Evolutionary conservation across 192 early-diverging fungal genomes (phyloP).

Genomic region (Spinellus fusiger): DNA sequence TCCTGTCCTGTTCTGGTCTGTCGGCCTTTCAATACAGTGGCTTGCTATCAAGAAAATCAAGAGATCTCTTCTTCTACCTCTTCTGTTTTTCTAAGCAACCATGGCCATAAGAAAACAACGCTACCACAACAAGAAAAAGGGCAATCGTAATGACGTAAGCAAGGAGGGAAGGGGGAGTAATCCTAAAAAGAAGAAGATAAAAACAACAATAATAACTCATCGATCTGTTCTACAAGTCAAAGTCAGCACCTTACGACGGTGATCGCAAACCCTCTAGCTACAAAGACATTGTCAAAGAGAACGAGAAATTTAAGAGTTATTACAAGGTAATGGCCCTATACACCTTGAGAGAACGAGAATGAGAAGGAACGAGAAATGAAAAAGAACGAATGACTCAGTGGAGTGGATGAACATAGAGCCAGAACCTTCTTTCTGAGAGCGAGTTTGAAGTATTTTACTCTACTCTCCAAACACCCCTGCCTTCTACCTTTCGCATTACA

Average conservation of each 20-base stretch:
- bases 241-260: neutral
- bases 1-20: no score
- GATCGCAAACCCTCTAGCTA: slow-evolving; percentile 4
- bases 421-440: slow-evolving; percentile 69
- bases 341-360: neutral
- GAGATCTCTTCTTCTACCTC: neutral
- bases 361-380: neutral
- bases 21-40: no score
- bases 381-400: neutral
- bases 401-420: slow-evolving; percentile 27
- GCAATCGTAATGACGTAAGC: neutral
- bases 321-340: slow-evolving; percentile 46
- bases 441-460: slow-evolving; percentile 79
- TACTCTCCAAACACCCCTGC: slow-evolving; percentile 65
- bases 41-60: no score
- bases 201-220: neutral
- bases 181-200: no score
- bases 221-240: neutral
- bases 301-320: slow-evolving; percentile 60
- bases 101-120: neutral
- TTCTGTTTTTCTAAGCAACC: neutral
- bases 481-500: slow-evolving; percentile 91
- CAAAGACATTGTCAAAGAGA: slow-evolving; percentile 45
- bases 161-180: no score
- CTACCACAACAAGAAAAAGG: neutral